Evolutionary conservation across 2,329 filamentous ascomycete species (phyloP).

Genomic region (Aspergillus sp.): DNA sequence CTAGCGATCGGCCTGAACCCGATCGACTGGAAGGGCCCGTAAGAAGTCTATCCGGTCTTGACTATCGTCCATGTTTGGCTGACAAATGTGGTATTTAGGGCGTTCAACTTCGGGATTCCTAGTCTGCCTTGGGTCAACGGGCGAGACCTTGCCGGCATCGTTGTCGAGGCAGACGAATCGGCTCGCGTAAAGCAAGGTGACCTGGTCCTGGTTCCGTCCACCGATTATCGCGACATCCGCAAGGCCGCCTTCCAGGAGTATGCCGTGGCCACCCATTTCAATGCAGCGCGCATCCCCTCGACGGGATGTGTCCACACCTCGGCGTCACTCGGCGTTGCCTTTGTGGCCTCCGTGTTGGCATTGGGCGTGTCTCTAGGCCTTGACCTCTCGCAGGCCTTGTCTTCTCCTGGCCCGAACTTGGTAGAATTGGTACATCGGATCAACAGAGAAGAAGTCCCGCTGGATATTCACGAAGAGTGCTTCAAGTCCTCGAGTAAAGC

Average conservation of each 20-base stretch:
- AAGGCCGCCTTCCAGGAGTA: slow-evolving; percentile 74
- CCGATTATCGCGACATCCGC: slow-evolving; percentile 70
- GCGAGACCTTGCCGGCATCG: slow-evolving; percentile 66
- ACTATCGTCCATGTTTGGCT: not conserved
- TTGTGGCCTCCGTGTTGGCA: slow-evolving; percentile 66
- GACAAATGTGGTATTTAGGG: slow-evolving; percentile 43
- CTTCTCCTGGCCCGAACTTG: slow-evolving; percentile 60
- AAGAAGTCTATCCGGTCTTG: not conserved
- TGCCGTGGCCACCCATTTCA: slow-evolving; percentile 63
- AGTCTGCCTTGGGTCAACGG: slow-evolving; percentile 67
- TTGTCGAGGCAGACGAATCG: slow-evolving; percentile 50
- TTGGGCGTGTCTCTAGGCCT: slow-evolving; percentile 70
- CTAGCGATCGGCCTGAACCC: slow-evolving; percentile 70
- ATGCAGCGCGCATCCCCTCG: slow-evolving; percentile 61
- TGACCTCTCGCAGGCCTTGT: slow-evolving; percentile 51
- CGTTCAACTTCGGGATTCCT: slow-evolving; percentile 70
- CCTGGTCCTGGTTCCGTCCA: slow-evolving; percentile 64
- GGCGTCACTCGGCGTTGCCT: slow-evolving; percentile 68
- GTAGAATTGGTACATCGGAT: slow-evolving; percentile 51
- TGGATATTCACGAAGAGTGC: slow-evolving; percentile 64
- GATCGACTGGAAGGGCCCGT: slow-evolving; percentile 73
- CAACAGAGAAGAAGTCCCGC: slow-evolving; percentile 51
- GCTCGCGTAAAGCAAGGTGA: slow-evolving; percentile 59
- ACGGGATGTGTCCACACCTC: slow-evolving; percentile 55
- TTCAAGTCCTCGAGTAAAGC: slow-evolving; percentile 52